Base-by-base conservation (phyloP, 257 asterid species). In the Penstemon newberryi region DNA sequence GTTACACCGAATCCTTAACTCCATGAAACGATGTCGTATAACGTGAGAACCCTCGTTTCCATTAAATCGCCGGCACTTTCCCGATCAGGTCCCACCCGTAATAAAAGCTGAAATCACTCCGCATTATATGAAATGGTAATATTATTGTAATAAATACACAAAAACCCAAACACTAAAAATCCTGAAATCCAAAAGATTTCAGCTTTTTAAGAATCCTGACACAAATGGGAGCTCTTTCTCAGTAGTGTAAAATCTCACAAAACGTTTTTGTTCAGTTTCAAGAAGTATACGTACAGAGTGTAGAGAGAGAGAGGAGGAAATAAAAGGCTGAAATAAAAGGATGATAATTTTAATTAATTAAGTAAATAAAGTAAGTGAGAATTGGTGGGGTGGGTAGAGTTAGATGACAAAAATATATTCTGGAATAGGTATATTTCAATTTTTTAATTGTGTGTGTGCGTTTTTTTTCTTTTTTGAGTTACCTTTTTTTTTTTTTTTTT, bases 1-100 rank as follows among this genome's bases (percentile, higher is more conserved):
- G 80, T 82, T 69, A 81, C 91, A 81, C 82, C 87, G 77, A 83
- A 88, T 83, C 89, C 81, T 81, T 39, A 85, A 78, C 91, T 89
- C 97, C 97, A 91, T 91, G 81, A 80, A 87, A 82, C 78, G 84
- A 65, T 53, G 76, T 71, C 78, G 84, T 77, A 81, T 69, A 76
- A 73, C 72, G 66, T 13, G 65, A 77, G 76, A 72, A 86, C 65
- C 73, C 80, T 70, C 74, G 77, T 65, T 76, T 63, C 92, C 93
- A 89, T 87, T 86, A 91, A 89, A 82, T 77, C 80, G 62, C 81
- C 83, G 78, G 83, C 83, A 60, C 75, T 79, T 33, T 66, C 56
- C 85, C 85, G 91, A 89, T 84, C 85, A 76, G 80, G 76, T 47
- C 73, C 86, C 66, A 66, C 75, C 76, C 83, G 72, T 43, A 42